A percentile compares a stretch with the other conserved stretches of the same genome.
These are phyloP conservation scores for Colletotrichum neosansevieriae DNA, from an alignment of 2,329 filamentous ascomycete species.

Conservation along the genomic window DNA sequence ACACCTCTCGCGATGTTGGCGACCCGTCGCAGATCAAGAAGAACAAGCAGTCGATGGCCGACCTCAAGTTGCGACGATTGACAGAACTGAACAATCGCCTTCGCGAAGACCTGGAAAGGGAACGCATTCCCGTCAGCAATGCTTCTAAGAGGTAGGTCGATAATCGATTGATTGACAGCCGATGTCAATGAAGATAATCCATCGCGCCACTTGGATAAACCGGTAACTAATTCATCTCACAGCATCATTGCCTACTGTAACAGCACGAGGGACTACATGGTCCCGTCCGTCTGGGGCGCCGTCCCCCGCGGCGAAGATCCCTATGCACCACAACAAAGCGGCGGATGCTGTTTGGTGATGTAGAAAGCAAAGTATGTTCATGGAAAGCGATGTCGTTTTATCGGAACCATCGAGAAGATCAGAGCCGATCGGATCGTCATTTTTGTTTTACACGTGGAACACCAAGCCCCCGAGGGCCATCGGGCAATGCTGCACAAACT, in stretches of 20 bases:
- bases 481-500: constrained; percentile 31
- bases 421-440: constrained; percentile 29
- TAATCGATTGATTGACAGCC: not conserved
- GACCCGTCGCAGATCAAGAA: constrained; percentile 80
- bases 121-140: constrained; percentile 95
- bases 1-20: constrained; percentile 75
- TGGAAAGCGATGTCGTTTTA: constrained; percentile 23
- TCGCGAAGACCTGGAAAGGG: constrained; percentile 94
- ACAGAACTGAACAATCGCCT: constrained; percentile 97
- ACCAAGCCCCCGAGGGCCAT: constrained; percentile 32
- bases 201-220: constrained; percentile 1
- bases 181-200: not conserved
- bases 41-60: constrained; percentile 99
- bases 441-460: constrained; percentile 38
- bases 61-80: constrained; percentile 94
- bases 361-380: constrained; percentile 59
- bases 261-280: constrained; percentile 98
- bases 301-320: constrained; percentile 97
- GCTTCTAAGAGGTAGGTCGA: constrained; percentile 82
- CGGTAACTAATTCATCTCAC: constrained; percentile 32
- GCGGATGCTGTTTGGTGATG: constrained; percentile 96
- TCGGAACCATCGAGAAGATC: constrained; percentile 16
- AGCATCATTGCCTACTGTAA: constrained; percentile 99
- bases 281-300: constrained; percentile 94
- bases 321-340: constrained; percentile 95